Base-by-base conservation (phyloP, 208 protist species). In the Angomonas deanei region DNA sequence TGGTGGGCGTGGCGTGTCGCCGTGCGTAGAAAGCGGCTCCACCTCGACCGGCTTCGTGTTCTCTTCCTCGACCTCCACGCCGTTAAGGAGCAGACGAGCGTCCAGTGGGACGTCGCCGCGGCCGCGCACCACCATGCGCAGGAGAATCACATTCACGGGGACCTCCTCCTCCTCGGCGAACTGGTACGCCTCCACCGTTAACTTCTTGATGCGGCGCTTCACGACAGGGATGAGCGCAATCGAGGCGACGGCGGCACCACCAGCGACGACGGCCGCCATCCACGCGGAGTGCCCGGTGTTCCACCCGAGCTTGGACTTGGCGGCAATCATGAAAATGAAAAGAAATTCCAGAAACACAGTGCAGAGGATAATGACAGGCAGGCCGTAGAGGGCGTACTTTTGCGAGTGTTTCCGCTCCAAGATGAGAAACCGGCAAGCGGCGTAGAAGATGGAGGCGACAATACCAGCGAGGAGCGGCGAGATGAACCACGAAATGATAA, bases 311-410 rank as follows among this genome's bases (percentile, higher is more conserved):
- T 61, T 67, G 33, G 39, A 68, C 42, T 56, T 68, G 10, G 82
- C 82, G n/a, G 74, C 82, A 57, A 72, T 88, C 23, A 78, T 68
- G 32, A 88, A 78, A 42, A 88, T 82, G 38, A 88, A 88, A 55
- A 89, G 61, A 46, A 74, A 65, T 72, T 89, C 78, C 15, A 89
- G 63, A 47, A 89, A 84, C 57, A 76, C 76, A 19, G 81, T 68
- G 0, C 80, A 28, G 19, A 54, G 11, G n/a, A 84, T 69, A 30
- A 81, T 64, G 19, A 84, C 48, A 5, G 82, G 82, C 56, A 86
- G 39, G 31, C 61, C 21, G 34, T 70, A 86, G 36, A 68, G 50
- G 1, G 82, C 82, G 4, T 75, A 46, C 36, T 59, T 49, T 21
- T 76, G 66, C 2, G 68, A 61, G 61, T 82, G 72, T 32, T 26